phyloP scores from a whole-genome alignment of 2,329 filamentous ascomycete genomes.

The Achaetomium macrosporum region DNA sequence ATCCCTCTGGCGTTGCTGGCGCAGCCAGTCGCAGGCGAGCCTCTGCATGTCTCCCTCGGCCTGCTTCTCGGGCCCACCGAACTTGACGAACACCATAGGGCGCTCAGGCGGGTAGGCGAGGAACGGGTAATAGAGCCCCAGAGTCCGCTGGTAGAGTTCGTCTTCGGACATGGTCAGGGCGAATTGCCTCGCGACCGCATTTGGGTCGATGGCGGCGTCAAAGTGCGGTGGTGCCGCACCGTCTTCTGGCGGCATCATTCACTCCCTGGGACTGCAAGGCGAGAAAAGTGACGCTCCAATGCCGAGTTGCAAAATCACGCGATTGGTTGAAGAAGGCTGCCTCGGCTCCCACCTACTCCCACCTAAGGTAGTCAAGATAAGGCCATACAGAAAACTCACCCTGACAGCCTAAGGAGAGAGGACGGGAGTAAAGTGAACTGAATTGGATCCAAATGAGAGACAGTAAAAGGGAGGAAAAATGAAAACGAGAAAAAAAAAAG shows the following conservation, averaged over 20 bases:
- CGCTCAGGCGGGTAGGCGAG: constrained; percentile 5
- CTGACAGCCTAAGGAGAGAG: too few relatives aligned
- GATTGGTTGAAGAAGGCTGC: too few relatives aligned
- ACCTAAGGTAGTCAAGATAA: too few relatives aligned
- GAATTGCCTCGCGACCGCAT: not conserved
- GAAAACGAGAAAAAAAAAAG: too few relatives aligned
- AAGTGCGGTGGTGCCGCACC: not conserved
- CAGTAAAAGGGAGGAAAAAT: too few relatives aligned
- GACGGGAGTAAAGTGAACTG: too few relatives aligned
- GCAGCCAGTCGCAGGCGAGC: constrained; percentile 5
- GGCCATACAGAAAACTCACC: too few relatives aligned
- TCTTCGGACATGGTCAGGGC: not conserved
- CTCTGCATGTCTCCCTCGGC: constrained; percentile 10
- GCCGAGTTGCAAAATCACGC: too few relatives aligned
- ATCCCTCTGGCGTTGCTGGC: constrained; percentile 1
- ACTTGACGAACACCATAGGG: constrained; percentile 10
- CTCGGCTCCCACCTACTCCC: too few relatives aligned
- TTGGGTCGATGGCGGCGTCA: not conserved
- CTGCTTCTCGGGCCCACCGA: constrained; percentile 1
- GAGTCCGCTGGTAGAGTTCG: not conserved
- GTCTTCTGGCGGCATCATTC: not conserved
- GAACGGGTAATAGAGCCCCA: not conserved
- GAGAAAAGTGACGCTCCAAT: not conserved
- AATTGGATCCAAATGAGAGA: too few relatives aligned
- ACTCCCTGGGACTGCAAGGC: not conserved